Evolutionary conservation across 2,329 filamentous ascomycete species (phyloP), one percentile per base, ranked within the genome.

Genomic region (Aspergillus spinulosporus): DNA sequence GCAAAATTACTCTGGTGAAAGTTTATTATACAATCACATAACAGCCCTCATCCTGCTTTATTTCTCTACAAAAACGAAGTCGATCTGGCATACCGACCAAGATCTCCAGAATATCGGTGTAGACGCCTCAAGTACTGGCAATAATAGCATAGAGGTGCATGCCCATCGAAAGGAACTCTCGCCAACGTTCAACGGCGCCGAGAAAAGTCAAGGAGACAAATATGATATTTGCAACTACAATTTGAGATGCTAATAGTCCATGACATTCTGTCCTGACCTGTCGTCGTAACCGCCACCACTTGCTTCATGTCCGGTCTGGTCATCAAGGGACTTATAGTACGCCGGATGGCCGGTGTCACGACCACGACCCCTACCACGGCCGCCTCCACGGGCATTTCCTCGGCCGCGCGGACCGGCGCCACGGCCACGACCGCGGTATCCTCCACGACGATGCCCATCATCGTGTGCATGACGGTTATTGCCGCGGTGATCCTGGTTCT

Each of bases 241-340:
- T 34, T 51, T 15, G n/a, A n/a, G 31, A 45, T 40, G 26, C 56
- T 65, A 76, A 57, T 76, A 76, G 57, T 76, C 74, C 74, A 76
- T 76, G 8, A 66, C 21, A 21, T 21, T 21, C 21, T 21, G 54
- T 9, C 68, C 66, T 8, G 62, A 59, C 43, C 66, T 68, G n/a
- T 69, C 67, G 11, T 73, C 71, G 29, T 64, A 54, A 5, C 46
- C 29, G 2, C 49, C 57, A 6, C 50, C 56, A 5, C 40, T 49
- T 11, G 29, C 59, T 28, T 64, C 62, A 36, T 56, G 54, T 3
- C 66, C 68, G 56, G 60, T 62, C 52, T 76, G 72, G 63, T 90
- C 88, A 68, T 90, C 88, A 1, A 90, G 78, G 1, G 86, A 89
- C 56, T 82, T 81, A 68, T 90, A 90, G 44, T 78, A 42, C 21